These are phyloP conservation scores for Edaphochlamys debaryana DNA, from an alignment of 139 green algal genomes.

Conservation along the genomic window DNA sequence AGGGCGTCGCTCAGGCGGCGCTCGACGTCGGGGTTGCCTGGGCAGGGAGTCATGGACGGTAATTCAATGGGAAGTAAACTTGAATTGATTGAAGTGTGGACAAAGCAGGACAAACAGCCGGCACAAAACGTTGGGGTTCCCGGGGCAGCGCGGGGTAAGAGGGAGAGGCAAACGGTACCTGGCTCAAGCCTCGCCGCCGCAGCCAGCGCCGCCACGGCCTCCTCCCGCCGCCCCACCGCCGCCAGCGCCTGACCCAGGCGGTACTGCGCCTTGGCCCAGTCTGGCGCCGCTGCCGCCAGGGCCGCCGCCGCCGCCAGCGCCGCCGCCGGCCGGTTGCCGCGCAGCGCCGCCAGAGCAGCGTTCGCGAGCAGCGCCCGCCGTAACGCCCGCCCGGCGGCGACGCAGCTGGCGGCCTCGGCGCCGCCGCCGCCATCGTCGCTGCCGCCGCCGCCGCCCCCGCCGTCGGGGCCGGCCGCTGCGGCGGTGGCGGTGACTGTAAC, in stretches of 20 bases:
- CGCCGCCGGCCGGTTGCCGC: background rate
- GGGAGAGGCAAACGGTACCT: background rate
- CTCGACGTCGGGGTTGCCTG: background rate
- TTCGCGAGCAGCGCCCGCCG: constrained; percentile 20
- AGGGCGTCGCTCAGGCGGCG: constrained; percentile 1
- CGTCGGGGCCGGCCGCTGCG: too few species aligned
- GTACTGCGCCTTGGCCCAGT: constrained; percentile 32
- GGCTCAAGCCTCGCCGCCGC: background rate
- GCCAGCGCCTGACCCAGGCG: constrained; percentile 2
- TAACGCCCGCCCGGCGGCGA: background rate
- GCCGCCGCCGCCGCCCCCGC: too few species aligned
- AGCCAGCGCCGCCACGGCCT: constrained; percentile 3
- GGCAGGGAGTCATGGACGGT: too few species aligned
- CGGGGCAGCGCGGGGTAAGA: background rate
- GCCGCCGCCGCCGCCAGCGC: background rate
- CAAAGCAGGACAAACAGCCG: background rate
- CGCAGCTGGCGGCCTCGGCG: background rate
- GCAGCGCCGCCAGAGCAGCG: background rate
- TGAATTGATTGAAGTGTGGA: background rate
- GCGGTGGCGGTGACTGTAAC: too few species aligned
- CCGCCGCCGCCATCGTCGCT: background rate
- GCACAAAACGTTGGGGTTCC: background rate
- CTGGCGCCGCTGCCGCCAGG: background rate
- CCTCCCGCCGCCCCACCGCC: background rate
- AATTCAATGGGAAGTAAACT: too few species aligned